Evolutionary conservation across 2,329 filamentous ascomycete genomes (phyloP).

Genomic region (Fusarium sp.): DNA sequence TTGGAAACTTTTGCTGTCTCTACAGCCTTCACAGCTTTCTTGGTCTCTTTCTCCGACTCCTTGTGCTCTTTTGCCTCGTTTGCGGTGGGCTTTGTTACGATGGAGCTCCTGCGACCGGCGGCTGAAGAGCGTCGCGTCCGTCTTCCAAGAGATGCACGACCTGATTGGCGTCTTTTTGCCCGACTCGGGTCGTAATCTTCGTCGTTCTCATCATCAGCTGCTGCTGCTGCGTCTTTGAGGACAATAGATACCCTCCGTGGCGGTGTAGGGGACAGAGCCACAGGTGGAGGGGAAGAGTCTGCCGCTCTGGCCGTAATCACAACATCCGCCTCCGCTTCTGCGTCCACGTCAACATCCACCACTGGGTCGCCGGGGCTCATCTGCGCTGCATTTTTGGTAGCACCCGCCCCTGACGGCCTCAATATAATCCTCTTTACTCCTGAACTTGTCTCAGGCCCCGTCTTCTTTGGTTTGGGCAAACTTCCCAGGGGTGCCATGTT

Average conservation of each 20-base stretch:
- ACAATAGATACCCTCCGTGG: slow-evolving; percentile 47
- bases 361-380: slow-evolving; percentile 40
- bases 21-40: slow-evolving; percentile 15
- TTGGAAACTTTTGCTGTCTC: slow-evolving; percentile 26
- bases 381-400: slow-evolving; percentile 47
- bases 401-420: slow-evolving; percentile 55
- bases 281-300: slow-evolving; percentile 42
- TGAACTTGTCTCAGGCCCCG: slow-evolving; percentile 47
- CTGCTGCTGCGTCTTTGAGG: slow-evolving; percentile 51
- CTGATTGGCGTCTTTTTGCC: slow-evolving; percentile 53
- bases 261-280: slow-evolving; percentile 45
- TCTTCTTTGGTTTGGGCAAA: slow-evolving; percentile 70
- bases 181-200: slow-evolving; percentile 61
- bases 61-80: slow-evolving; percentile 36
- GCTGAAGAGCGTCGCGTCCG: slow-evolving; percentile 47
- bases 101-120: slow-evolving; percentile 40
- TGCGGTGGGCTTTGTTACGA: slow-evolving; percentile 41
- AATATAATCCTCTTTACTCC: slow-evolving; percentile 62
- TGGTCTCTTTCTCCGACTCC: slow-evolving; percentile 26
- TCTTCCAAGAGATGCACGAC: slow-evolving; percentile 51
- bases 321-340: slow-evolving; percentile 38
- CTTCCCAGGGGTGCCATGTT: slow-evolving; percentile 87
- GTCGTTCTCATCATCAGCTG: slow-evolving; percentile 55
- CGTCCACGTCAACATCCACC: slow-evolving; percentile 40
- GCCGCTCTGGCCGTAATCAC: slow-evolving; percentile 37